These are phyloP conservation scores for Gryganskiella cystojenkinii DNA, from an alignment of 192 early-diverging fungal genomes.

Conservation along the genomic window DNA sequence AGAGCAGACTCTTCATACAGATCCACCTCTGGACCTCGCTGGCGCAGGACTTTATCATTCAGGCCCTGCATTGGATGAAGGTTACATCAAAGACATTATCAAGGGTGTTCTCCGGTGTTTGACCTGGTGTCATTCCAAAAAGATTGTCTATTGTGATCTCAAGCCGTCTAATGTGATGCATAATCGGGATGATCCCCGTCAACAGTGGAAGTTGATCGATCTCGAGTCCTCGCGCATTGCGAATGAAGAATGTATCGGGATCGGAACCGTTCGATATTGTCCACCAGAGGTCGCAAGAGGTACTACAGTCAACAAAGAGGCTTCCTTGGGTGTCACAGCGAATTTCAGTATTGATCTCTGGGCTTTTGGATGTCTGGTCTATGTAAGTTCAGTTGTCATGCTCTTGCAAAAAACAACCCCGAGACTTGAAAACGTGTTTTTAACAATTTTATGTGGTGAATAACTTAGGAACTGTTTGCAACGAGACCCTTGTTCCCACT, in stretches of 20 bases:
- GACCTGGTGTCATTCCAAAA: conserved; percentile 56
- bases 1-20: conserved; percentile 12
- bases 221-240: conserved; percentile 59
- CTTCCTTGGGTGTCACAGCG: conserved; percentile 57
- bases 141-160: conserved; percentile 64
- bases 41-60: conserved; percentile 31
- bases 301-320: conserved; percentile 57
- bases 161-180: conserved; percentile 67
- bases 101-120: conserved; percentile 55
- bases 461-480: conserved; percentile 58
- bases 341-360: conserved; percentile 61
- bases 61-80: conserved; percentile 36
- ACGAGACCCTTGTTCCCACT: conserved; percentile 55
- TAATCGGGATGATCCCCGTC: conserved; percentile 36
- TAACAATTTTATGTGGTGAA: no score
- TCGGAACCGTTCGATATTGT: conserved; percentile 62
- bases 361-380: conserved; percentile 63
- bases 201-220: conserved; percentile 63
- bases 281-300: conserved; percentile 61
- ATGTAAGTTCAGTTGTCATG: no score
- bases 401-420: no score
- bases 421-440: no score
- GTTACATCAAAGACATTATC: conserved; percentile 36
- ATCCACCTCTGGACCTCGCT: conserved; percentile 23
- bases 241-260: conserved; percentile 57